Evolutionary conservation across 202 grass and related monocot species (phyloP).

Genomic region (Alloteropsis angusta): DNA sequence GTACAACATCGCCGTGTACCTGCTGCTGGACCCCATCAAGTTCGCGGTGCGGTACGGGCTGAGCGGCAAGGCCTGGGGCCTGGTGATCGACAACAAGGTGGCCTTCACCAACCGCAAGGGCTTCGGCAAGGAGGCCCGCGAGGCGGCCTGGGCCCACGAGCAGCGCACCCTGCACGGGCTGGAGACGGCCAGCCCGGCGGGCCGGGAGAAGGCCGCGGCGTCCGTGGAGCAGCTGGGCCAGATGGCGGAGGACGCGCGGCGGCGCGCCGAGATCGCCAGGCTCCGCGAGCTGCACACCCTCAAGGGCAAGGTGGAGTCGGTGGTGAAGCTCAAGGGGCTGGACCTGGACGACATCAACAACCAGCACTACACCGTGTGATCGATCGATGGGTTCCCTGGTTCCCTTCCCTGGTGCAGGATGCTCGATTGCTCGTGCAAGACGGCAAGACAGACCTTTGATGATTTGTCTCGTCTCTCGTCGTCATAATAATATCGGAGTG

Average conservation of each 20-base stretch:
- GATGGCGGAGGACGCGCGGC: conserved; percentile 48
- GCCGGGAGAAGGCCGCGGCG: background rate
- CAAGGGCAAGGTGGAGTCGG: conserved; percentile 48
- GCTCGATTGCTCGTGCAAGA: too few species aligned
- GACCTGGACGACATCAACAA: conserved; percentile 51
- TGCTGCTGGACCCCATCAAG: conserved; percentile 52
- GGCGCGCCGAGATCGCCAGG: conserved; percentile 50
- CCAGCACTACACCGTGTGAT: conserved; percentile 45
- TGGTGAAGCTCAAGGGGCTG: conserved; percentile 34
- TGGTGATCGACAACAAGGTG: conserved; percentile 43
- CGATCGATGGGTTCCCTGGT: too few species aligned
- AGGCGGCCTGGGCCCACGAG: conserved; percentile 50
- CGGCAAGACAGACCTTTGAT: background rate
- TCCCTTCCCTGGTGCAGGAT: too few species aligned
- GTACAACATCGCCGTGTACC: conserved; percentile 41
- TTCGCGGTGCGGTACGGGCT: conserved; percentile 42
- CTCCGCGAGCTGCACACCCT: conserved; percentile 46
- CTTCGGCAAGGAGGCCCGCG: conserved; percentile 37
- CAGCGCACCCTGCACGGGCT: conserved; percentile 58
- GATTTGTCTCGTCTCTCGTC: background rate
- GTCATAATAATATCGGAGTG: too few species aligned
- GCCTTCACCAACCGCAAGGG: conserved; percentile 52
- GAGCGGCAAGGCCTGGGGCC: conserved; percentile 54
- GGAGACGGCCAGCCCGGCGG: background rate
- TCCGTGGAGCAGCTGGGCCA: conserved; percentile 34